phyloP scores from a whole-genome alignment of 2,329 filamentous ascomycete species.

The Beauveria caledonica region DNA sequence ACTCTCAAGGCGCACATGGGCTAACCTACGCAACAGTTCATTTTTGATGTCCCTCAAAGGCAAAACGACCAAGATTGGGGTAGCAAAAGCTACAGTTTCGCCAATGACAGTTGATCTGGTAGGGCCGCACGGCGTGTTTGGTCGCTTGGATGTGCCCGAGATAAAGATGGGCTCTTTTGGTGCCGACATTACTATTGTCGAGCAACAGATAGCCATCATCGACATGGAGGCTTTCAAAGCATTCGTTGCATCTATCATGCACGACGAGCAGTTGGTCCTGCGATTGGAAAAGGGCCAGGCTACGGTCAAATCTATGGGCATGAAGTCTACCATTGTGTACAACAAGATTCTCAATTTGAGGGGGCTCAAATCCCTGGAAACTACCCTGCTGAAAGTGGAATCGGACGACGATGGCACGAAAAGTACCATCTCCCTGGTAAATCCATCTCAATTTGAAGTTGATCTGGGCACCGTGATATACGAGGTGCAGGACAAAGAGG shows the following conservation, averaged over 20 bases:
- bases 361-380: neutral
- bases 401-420: neutral
- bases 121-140: slow-evolving; percentile 3
- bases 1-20: neutral
- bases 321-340: slow-evolving; percentile 7
- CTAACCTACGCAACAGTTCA: neutral
- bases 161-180: slow-evolving; percentile 11
- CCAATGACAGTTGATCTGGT: slow-evolving; percentile 9
- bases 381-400: neutral
- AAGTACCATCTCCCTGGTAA: neutral
- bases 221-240: slow-evolving; percentile 7
- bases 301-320: slow-evolving; percentile 5
- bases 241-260: slow-evolving; percentile 1
- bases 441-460: slow-evolving; percentile 8
- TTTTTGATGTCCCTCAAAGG: slow-evolving; percentile 3
- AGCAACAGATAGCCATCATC: neutral
- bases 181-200: neutral
- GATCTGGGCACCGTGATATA: slow-evolving; percentile 5
- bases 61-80: slow-evolving; percentile 6
- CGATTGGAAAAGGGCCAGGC: slow-evolving; percentile 4
- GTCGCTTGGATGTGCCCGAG: neutral
- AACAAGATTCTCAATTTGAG: neutral
- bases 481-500: slow-evolving; percentile 4
- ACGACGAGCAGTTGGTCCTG: neutral
- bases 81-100: neutral